Evolutionary conservation across 2,329 filamentous ascomycete species (phyloP), one percentile per base, ranked within the genome.

Genomic region (Pyrenophora teres): DNA sequence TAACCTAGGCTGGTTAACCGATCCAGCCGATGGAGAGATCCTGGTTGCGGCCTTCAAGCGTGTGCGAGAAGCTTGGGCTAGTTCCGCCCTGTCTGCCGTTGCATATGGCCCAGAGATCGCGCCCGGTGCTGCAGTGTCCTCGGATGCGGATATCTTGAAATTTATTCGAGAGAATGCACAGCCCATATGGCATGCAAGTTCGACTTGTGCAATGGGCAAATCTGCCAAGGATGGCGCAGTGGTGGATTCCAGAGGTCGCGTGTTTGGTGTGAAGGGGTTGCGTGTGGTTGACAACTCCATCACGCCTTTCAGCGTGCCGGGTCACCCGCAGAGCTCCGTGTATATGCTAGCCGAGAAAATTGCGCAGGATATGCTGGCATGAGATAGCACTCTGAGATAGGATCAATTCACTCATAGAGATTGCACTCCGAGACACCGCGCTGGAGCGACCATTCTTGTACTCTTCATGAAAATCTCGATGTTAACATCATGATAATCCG

Each of bases 271-370:
- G 4, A 54, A 65, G n/a, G 57, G 62, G 3, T 42, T 75, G 46
- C 53, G 73, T 23, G 68, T 75, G 0, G 68, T 74, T 3, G 72
- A 76, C 55, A 65, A 65, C 3, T 62, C 57, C 8, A 57, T 60
- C 13, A 61, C 72, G n/a, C 65, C 71, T 0, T 67, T 74, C 19
- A 61, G 67, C 46, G 56, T 68, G 16, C 72, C 73, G 4, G 73
- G 73, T 4, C 70, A 74, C 60, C 67, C 70, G 4, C 65, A 68
- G 45, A 56, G 54, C 37, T 57, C 60, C 1, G 40, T 69, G 2
- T 70, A 59, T 42, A 58, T 54, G 57, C 32, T 62, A 6, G 56
- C 59, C 0, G 62, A 64, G 41, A 64, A 63, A 43, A 61, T 64
- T 41, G 54, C 59, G 7, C 50, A 59, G 4, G 43, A 32, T 13